Evolutionary conservation across 140 eudicot species (phyloP).

Genomic region (Bidens hawaiensis): DNA sequence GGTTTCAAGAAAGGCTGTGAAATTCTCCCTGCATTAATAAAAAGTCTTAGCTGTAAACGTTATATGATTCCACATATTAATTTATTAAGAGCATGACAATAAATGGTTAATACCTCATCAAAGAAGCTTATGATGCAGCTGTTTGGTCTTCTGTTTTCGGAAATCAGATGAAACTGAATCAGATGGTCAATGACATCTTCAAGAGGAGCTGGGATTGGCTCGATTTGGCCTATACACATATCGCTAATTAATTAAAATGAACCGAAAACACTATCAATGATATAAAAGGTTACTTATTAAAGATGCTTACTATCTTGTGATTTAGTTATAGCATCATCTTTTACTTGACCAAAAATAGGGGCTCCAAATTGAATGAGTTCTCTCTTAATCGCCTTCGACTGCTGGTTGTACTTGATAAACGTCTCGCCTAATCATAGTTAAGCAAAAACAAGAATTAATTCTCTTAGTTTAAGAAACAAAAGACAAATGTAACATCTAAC

Average conservation of each 20-base stretch:
- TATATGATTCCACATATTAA: neutral
- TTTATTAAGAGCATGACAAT: neutral
- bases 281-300: neutral
- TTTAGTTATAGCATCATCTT: slow-evolving; percentile 51
- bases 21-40: slow-evolving; percentile 64
- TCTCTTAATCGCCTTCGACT: slow-evolving; percentile 72
- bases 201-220: slow-evolving; percentile 84
- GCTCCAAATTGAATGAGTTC: slow-evolving; percentile 92
- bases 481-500: slow-evolving; percentile 3
- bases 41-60: neutral
- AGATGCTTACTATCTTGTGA: slow-evolving; percentile 51
- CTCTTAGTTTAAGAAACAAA: neutral
- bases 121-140: slow-evolving; percentile 95
- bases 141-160: slow-evolving; percentile 88
- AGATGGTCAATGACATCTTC: slow-evolving; percentile 76
- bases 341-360: slow-evolving; percentile 83
- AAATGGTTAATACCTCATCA: slow-evolving; percentile 64
- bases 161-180: slow-evolving; percentile 70
- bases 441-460: slow-evolving; percentile 9
- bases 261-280: neutral
- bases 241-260: neutral
- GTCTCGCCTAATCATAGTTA: slow-evolving; percentile 58
- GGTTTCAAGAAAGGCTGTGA: slow-evolving; percentile 94
- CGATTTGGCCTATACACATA: slow-evolving; percentile 57
- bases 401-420: slow-evolving; percentile 86